A percentile compares a stretch with the other conserved stretches of the same genome.
Conservation (phyloP, 1,284 basidiomycete genomes). For the Boletellus sp. region DNA sequence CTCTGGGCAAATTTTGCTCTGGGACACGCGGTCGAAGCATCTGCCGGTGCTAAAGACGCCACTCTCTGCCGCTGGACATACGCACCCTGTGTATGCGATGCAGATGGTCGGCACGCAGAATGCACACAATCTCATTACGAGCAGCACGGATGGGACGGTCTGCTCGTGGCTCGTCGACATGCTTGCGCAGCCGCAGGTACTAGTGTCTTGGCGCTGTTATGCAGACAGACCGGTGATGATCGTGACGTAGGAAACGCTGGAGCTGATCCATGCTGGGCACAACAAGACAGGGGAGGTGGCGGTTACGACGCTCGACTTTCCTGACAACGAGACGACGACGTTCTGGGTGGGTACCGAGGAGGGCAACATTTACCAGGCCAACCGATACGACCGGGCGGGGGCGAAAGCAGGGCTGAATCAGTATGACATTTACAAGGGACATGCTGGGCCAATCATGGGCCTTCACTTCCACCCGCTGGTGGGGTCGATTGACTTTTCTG, state of each 20-base stretch:
- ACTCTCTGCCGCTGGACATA: conserved; percentile 91
- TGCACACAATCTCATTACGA: conserved; percentile 94
- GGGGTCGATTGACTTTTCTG: conserved; percentile 91
- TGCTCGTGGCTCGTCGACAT: conserved; percentile 99
- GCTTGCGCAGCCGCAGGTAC: conserved; percentile 92
- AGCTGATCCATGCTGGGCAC: conserved; percentile 81
- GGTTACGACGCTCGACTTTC: conserved; percentile 89
- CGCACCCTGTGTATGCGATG: conserved; percentile 97
- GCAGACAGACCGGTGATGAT: not conserved
- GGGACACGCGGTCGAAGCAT: conserved; percentile 98
- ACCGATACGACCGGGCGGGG: conserved; percentile 94
- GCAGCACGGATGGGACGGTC: conserved; percentile 93
- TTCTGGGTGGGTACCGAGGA: conserved; percentile 99
- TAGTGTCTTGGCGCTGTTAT: conserved; percentile 4
- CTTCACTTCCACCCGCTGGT: conserved; percentile 90
- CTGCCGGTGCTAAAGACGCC: conserved; percentile 96
- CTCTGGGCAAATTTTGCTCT: conserved; percentile 95
- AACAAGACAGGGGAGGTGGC: conserved; percentile 96
- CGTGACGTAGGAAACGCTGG: conserved; percentile 75
- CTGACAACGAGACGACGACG: conserved; percentile 90
- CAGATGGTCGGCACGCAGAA: conserved; percentile 98
- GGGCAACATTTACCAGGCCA: conserved; percentile 92
- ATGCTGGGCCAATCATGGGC: conserved; percentile 90
- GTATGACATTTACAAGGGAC: conserved; percentile 88
- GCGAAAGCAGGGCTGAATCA: conserved; percentile 93